A percentile compares a stretch with the other conserved stretches of the same genome.
phyloP scores from a whole-genome alignment of 805 yeast genomes.

The Diddensiella santjacobensis region DNA sequence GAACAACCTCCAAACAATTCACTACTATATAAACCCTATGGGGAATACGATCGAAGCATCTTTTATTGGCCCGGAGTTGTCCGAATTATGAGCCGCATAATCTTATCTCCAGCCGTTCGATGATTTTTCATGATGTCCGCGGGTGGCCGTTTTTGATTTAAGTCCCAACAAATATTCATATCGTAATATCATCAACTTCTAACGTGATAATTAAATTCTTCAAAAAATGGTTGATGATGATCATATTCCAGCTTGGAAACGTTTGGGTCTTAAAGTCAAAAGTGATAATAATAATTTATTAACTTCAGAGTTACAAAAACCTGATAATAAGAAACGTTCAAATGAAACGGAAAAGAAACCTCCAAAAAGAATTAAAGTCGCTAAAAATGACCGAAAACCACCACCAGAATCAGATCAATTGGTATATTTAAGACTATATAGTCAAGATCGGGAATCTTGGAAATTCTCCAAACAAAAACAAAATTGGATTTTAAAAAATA shows the following conservation, averaged over 20 bases:
- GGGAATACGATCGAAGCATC: no score
- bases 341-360: slow-evolving; percentile 44
- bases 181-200: no score
- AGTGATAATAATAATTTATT: slow-evolving; percentile 32
- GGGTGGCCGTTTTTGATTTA: no score
- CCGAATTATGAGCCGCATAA: no score
- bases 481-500: slow-evolving; percentile 73
- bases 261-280: slow-evolving; percentile 63
- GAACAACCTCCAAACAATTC: no score
- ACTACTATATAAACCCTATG: no score
- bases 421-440: slow-evolving; percentile 56
- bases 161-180: no score
- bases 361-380: slow-evolving; percentile 65
- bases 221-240: slow-evolving; percentile 15
- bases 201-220: no score
- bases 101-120: no score
- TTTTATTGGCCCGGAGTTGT: no score
- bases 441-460: slow-evolving; percentile 59
- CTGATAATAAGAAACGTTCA: slow-evolving; percentile 7
- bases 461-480: slow-evolving; percentile 84
- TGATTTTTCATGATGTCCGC: no score
- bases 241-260: slow-evolving; percentile 77
- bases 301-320: slow-evolving; percentile 25
- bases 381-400: slow-evolving; percentile 61
- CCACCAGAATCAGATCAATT: slow-evolving; percentile 78